Evolutionary conservation across 1,284 basidiomycete genomes (phyloP).

Genomic region (Meira miltonrushii): DNA sequence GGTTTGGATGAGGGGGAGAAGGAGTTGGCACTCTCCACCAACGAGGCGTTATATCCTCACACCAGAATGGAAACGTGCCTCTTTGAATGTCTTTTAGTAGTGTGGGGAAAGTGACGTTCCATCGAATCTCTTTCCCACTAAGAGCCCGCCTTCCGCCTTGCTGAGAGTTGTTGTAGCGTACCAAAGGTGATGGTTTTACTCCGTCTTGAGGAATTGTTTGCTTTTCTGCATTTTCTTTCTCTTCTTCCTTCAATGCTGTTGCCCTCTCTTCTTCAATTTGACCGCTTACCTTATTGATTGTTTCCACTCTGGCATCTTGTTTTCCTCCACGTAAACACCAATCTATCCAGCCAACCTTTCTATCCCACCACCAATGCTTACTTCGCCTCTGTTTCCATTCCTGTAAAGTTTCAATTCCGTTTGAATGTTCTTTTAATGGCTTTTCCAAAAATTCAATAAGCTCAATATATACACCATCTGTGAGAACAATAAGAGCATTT

Average conservation of each 20-base stretch:
- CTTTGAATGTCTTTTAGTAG: conserved; percentile 13
- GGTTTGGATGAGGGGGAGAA: conserved; percentile 24
- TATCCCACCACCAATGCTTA: conserved; percentile 33
- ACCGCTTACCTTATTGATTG: conserved; percentile 23
- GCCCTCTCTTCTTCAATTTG: background rate
- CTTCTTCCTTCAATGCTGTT: background rate
- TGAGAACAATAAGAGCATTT: conserved; percentile 33
- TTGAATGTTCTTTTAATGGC: conserved; percentile 11
- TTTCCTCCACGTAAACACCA: conserved; percentile 29
- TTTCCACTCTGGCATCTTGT: conserved; percentile 18
- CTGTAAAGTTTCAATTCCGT: conserved; percentile 16
- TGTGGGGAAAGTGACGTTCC: conserved; percentile 34
- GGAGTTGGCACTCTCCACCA: conserved; percentile 19
- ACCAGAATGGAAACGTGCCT: conserved; percentile 31
- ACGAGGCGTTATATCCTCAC: conserved; percentile 31
- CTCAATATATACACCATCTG: conserved; percentile 39
- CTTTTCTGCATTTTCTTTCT: background rate
- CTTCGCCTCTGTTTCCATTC: conserved; percentile 21
- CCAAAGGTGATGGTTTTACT: conserved; percentile 12
- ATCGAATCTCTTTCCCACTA: conserved; percentile 23
- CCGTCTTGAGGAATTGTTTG: background rate
- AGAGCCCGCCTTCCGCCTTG: conserved; percentile 25
- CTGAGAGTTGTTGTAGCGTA: conserved; percentile 15
- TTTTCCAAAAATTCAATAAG: conserved; percentile 27
- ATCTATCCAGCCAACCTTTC: conserved; percentile 33